Evolutionary conservation across 108 stramenopile genomes (phyloP), one percentile per base, ranked within the genome.

Genomic region (Mayamaea pseudoterrestris): DNA sequence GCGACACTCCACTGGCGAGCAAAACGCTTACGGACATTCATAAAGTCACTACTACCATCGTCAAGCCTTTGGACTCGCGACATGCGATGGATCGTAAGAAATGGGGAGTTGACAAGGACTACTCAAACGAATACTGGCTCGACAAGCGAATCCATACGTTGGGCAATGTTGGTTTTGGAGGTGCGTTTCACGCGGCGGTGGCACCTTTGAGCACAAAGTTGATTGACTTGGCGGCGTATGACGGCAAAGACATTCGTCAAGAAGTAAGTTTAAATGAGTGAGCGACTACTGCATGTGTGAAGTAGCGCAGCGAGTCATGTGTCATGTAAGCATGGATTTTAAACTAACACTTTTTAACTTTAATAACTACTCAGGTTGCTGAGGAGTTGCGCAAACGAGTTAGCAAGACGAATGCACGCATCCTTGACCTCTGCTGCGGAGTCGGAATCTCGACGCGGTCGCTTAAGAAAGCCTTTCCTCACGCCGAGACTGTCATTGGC

Each of bases 391-490:
- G 40, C 44, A 12, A 16, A 47, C 4, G 48, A 31, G 35, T 57
- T 72, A n/a, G 54, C 37, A 14, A 66, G n/a, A 61, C 64, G 21
- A 50, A 49, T 9, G 61, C 73, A 21, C 46, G 63, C 20, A 71
- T 89, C 12, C 53, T 73, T 12, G 87, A 89, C 53, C 50, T 89
- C 36, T 75, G 78, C 41, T 83, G 81, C 41, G 87, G 87, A 31
- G 87, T 89, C 8, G 87, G 87, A 7, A 74, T 83, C 31, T 76
- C 74, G 32, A 89, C 87, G 18, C 59, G 87, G 4, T 76, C 79
- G 12, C 48, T 89, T 4, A 56, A 47, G 29, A 60, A 73, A 9
- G 71, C 79, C 28, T 83, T 89, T 65, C 73, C 65, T 14, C 68
- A 83, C 34, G 79, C 79, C 3, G 58, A 75, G 37, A 39, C 37